Base-by-base conservation (phyloP, 306 rosid species). In the Vicia faba region DNA sequence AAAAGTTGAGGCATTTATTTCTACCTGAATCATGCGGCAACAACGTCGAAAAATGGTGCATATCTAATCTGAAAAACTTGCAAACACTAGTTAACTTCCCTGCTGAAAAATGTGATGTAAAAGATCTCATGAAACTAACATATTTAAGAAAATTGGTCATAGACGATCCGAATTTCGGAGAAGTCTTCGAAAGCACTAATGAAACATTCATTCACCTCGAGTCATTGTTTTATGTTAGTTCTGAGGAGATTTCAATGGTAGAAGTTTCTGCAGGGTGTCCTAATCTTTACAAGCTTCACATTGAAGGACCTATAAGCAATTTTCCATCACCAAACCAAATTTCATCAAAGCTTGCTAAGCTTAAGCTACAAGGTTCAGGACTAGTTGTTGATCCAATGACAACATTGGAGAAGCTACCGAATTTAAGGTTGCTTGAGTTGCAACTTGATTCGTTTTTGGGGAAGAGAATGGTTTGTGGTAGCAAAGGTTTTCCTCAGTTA, bases 41-140 rank as follows among this genome's bases (percentile, higher is more conserved):
- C 40, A 18, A 3, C 25, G 13, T 20, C 7, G 71, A 44, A 38
- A 70, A 63, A 31, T 74, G 86, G 84, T 39, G 59, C 35, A 23
- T 86, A 7, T 15, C 14, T 19, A 73, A 60, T 40, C 70, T 79
- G 44, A 46, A 40, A 66, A 79, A 68, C 48, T 74, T 86, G 80
- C 88, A 81, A 73, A 81, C 83, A 1, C 23, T 83, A 38, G 81
- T 86, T 44, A 83, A 86, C 68, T 79, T 85, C 71, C 85, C 86
- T 4, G 51, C 76, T 0, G 76, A 72, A 5, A 77, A 72, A 19
- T 76, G 73, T 72, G 68, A 72, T 64, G 80, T 78, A 16, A 58
- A 49, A 16, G 77, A 68, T 28, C 77, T 85, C 4, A 26, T 62
- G 15, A 43, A 66, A 56, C 29, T 83, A 8, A 74, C 73, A 64